phyloP scores from a whole-genome alignment of 2,329 filamentous ascomycete genomes.

The Paramyrothecium roridum region DNA sequence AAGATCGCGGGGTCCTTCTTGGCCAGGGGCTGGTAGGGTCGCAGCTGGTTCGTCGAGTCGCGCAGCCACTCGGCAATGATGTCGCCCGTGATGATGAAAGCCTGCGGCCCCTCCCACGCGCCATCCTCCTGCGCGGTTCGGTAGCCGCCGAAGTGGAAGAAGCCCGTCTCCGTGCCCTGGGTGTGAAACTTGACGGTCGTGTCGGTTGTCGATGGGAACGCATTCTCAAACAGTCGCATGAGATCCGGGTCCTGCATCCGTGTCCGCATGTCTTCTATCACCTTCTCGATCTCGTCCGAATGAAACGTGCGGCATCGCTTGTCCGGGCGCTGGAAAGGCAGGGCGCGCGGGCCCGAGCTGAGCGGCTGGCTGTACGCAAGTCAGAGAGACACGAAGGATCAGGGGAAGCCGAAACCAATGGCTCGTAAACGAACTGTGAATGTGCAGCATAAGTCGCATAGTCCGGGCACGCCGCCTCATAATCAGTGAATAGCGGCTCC shows the following conservation, averaged over 20 bases:
- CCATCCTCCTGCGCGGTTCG: constrained; percentile 41
- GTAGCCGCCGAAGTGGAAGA: constrained; percentile 29
- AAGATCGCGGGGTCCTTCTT: constrained; percentile 76
- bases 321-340: constrained; percentile 85
- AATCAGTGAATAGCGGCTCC: constrained; percentile 16
- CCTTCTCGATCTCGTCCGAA: constrained; percentile 80
- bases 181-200: constrained; percentile 88
- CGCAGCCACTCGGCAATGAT: constrained; percentile 92
- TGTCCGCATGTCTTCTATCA: constrained; percentile 78
- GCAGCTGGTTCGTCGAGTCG: constrained; percentile 89
- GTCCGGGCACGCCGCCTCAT: constrained; percentile 32
- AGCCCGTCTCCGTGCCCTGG: constrained; percentile 41
- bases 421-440: constrained; percentile 31
- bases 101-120: constrained; percentile 81
- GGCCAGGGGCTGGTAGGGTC: constrained; percentile 83
- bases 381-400: not conserved
- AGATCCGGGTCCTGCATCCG: constrained; percentile 83
- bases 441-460: constrained; percentile 35
- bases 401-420: constrained; percentile 5
- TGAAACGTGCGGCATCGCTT: constrained; percentile 83
- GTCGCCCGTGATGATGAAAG: constrained; percentile 90
- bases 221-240: constrained; percentile 89
- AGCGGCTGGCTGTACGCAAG: constrained; percentile 60
- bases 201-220: constrained; percentile 82
- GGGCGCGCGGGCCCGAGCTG: constrained; percentile 71